Conservation (phyloP, 768 basidiomycete genomes). For the Phanerochaete carnosa region DNA sequence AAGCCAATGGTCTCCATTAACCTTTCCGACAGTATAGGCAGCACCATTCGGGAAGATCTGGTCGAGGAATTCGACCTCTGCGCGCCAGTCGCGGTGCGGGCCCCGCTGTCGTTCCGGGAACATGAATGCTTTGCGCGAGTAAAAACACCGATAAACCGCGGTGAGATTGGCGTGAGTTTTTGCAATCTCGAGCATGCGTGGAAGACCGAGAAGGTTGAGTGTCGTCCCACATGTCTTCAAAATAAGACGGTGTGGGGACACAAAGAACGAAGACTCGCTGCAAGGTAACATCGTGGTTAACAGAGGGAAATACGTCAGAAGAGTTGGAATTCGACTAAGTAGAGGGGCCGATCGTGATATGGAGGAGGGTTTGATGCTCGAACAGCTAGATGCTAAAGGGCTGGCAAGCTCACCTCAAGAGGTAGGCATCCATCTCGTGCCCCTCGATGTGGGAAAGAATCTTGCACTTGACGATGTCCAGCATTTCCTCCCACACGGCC, state of each 20-base stretch:
- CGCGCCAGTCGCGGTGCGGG: slow-evolving; percentile 90
- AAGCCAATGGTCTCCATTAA: slow-evolving; percentile 98
- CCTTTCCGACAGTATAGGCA: slow-evolving; percentile 95
- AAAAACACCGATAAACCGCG: slow-evolving; percentile 88
- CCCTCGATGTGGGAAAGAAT: slow-evolving; percentile 89
- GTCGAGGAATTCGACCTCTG: slow-evolving; percentile 91
- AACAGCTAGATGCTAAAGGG: not conserved
- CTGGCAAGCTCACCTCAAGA: slow-evolving; percentile 69
- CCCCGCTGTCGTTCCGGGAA: slow-evolving; percentile 95
- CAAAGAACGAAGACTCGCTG: slow-evolving; percentile 96
- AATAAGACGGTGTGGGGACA: slow-evolving; percentile 92
- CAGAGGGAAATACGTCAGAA: not conserved
- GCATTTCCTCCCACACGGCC: slow-evolving; percentile 92
- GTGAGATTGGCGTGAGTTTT: slow-evolving; percentile 59
- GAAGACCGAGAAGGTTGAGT: slow-evolving; percentile 92
- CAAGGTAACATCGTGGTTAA: not conserved
- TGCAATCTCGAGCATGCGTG: slow-evolving; percentile 93
- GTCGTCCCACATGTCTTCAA: slow-evolving; percentile 99
- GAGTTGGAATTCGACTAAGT: not conserved
- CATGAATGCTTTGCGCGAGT: slow-evolving; percentile 98
- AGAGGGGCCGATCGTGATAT: not conserved
- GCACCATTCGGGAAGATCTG: slow-evolving; percentile 84
- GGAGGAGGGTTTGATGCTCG: not conserved
- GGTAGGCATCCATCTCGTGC: slow-evolving; percentile 90
- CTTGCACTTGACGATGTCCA: slow-evolving; percentile 94